Evolutionary conservation across 805 yeast species (phyloP), one percentile per base, ranked within the genome.

Genomic region (Candida saitoana): DNA sequence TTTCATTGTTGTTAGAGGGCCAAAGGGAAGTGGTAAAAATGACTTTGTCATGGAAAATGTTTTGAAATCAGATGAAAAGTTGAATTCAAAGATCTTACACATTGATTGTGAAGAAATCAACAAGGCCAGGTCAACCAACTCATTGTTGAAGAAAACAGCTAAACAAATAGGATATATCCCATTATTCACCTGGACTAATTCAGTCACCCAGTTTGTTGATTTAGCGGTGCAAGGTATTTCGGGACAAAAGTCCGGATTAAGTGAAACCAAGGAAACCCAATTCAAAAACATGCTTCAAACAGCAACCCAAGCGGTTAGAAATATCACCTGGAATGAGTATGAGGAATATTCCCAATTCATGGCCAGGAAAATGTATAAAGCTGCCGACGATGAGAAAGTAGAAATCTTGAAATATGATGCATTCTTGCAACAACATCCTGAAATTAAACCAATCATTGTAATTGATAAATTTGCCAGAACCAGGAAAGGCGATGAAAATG

Each of bases 1-100:
- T 1, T 93, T 89, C 57, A 89, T 91, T 18, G 79, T 93, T 3
- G 81, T 93, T 2, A 79, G 82, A 47, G 99, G 99, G 9, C 98
- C 99, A 4, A 76, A 87, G 49, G 99, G 99, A 4, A 81, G 95
- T n/a, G 99, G 98, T 17, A 91, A 93, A 54, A 76, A 81, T 45
- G 91, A 82, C 45, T 65, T 88, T 45, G 89, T 91, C 3, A 63
- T 83, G 56, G 80, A 80, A 34, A 79, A 82, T 53, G 81, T 84
- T 1, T 67, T 87, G 35, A 65, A 71, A 37, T 78, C 71, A 20
- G 76, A 89, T 39, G 69, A 72, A 1, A 42, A 51, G 3, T 50
- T 62, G 18, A 51, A 46, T 18, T 49, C 54, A 14, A 82, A 83
- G 46, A 75, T 83, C 3, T 68, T 89, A 31, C 73, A 78, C 44